These are phyloP conservation scores for Sungouiozyma ichnusensis DNA, from an alignment of 805 yeast genomes.

Conservation along the genomic window DNA sequence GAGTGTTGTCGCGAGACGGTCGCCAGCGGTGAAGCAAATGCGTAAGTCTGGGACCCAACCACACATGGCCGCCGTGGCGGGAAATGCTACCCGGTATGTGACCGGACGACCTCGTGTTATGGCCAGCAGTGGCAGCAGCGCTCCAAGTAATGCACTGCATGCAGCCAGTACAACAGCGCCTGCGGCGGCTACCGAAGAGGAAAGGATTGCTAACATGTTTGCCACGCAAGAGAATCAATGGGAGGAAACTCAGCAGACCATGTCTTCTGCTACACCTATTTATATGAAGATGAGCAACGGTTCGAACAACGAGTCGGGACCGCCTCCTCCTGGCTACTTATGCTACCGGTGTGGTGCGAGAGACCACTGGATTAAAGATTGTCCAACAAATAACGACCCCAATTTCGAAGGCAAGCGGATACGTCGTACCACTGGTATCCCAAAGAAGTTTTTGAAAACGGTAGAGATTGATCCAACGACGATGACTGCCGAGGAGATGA, in stretches of 20 bases:
- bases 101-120: slow-evolving; percentile 57
- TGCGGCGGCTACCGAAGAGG: slow-evolving; percentile 63
- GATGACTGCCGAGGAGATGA: slow-evolving; percentile 59
- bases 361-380: slow-evolving; percentile 91
- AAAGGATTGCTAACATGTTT: slow-evolving; percentile 81
- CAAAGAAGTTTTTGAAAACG: slow-evolving; percentile 80
- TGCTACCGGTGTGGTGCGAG: slow-evolving; percentile 95
- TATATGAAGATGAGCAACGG: slow-evolving; percentile 35
- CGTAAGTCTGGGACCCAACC: slow-evolving; percentile 17
- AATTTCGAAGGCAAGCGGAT: slow-evolving; percentile 87
- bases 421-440: slow-evolving; percentile 94
- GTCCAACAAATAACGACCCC: slow-evolving; percentile 91
- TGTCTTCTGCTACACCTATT: slow-evolving; percentile 78
- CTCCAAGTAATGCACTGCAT: slow-evolving; percentile 20
- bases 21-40: slow-evolving; percentile 46
- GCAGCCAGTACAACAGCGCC: slow-evolving; percentile 18
- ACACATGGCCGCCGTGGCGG: slow-evolving; percentile 35
- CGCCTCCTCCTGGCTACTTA: slow-evolving; percentile 90
- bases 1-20: slow-evolving; percentile 68
- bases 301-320: slow-evolving; percentile 38
- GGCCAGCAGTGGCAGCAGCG: slow-evolving; percentile 17
- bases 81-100: slow-evolving; percentile 60
- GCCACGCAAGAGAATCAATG: slow-evolving; percentile 89
- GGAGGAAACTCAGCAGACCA: slow-evolving; percentile 86
- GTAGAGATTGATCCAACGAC: slow-evolving; percentile 39